A percentile compares a stretch with the other conserved stretches of the same genome.
Conservation (phyloP, 2,329 filamentous ascomycete genomes). For the Clonostachys byssicola region DNA sequence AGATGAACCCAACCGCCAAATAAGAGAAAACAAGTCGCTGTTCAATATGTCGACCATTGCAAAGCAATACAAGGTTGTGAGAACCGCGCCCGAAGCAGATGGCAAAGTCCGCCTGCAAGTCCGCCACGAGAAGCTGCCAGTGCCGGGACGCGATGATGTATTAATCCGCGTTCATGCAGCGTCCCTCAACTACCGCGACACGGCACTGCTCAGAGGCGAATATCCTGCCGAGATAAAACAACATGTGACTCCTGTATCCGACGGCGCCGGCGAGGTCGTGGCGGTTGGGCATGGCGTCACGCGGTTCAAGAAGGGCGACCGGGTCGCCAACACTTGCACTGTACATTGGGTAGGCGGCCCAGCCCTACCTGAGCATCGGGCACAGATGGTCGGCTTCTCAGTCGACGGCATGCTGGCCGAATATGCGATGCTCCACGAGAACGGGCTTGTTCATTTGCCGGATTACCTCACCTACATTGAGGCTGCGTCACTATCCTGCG, state of each 20-base stretch:
- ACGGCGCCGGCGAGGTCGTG: slow-evolving; percentile 49
- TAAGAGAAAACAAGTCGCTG: no score
- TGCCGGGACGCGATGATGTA: slow-evolving; percentile 36
- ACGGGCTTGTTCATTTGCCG: slow-evolving; percentile 8
- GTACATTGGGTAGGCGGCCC: slow-evolving; percentile 5
- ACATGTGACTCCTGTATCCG: slow-evolving; percentile 46
- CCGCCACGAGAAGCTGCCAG: no score
- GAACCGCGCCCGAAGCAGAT: no score
- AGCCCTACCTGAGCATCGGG: slow-evolving; percentile 4
- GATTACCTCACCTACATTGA: slow-evolving; percentile 9
- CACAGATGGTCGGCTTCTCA: slow-evolving; percentile 2
- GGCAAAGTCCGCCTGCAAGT: no score
- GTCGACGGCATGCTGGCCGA: slow-evolving; percentile 5
- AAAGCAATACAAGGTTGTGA: no score
- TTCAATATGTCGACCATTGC: no score
- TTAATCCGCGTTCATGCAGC: slow-evolving; percentile 52
- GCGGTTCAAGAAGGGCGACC: slow-evolving; percentile 26
- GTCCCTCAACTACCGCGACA: slow-evolving; percentile 47
- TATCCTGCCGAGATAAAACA: slow-evolving; percentile 38
- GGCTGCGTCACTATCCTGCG: slow-evolving; percentile 7
- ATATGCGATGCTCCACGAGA: slow-evolving; percentile 9
- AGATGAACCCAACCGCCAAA: no score
- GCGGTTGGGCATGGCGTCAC: slow-evolving; percentile 43
- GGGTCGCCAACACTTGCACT: slow-evolving; percentile 6
- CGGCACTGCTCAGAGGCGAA: slow-evolving; percentile 42